Conservation (phyloP, 495 filamentous ascomycete species). For the Copromyces sp. region DNA sequence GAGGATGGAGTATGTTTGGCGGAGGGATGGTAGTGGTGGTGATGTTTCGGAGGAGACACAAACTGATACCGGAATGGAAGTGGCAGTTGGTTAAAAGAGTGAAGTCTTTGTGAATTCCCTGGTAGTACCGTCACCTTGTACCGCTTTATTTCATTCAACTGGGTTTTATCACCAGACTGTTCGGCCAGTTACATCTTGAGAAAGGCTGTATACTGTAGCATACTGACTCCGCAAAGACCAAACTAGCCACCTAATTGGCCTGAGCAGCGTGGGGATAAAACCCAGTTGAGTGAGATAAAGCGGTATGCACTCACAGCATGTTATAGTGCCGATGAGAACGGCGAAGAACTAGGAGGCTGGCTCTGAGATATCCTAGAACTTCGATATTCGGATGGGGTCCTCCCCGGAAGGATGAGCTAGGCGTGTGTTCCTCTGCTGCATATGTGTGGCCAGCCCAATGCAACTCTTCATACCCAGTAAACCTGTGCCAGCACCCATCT, state of each 20-base stretch:
- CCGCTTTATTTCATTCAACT: no score
- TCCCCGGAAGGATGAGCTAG: not conserved
- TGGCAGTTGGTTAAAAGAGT: not conserved
- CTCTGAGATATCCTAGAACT: not conserved
- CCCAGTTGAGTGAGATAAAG: no score
- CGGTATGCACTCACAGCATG: not conserved
- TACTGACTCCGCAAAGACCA: no score
- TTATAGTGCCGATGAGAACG: not conserved
- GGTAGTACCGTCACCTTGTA: not conserved
- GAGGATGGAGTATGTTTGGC: constrained; percentile 14
- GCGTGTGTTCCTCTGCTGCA: not conserved
- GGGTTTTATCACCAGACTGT: no score
- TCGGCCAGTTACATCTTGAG: no score
- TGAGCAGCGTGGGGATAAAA: no score
- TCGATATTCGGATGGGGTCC: not conserved
- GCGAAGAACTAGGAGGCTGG: not conserved
- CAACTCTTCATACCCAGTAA: not conserved
- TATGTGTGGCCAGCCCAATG: not conserved
- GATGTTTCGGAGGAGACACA: not conserved
- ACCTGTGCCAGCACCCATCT: constrained; percentile 9
- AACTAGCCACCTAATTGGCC: no score
- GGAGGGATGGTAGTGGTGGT: not conserved
- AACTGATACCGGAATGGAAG: not conserved
- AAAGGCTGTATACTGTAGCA: no score
- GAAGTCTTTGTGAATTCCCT: not conserved